phyloP scores from a whole-genome alignment of 352 stramenopile species.

The Phytophthora vignae region DNA sequence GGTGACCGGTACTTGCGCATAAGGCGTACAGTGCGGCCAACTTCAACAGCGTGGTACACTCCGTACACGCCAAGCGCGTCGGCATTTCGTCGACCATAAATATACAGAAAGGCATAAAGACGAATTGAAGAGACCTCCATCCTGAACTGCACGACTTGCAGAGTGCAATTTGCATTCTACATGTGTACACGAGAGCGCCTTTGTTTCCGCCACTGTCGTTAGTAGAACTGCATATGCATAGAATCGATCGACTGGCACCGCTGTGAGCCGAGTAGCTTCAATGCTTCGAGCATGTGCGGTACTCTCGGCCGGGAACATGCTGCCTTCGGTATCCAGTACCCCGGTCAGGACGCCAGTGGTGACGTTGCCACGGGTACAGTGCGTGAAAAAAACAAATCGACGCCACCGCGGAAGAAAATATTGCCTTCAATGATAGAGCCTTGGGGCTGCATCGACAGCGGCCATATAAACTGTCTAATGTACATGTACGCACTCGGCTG shows the following conservation, averaged over 20 bases:
- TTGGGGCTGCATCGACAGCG: too few relatives aligned
- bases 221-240: too few relatives aligned
- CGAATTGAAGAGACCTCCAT: background rate
- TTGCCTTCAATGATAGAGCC: too few relatives aligned
- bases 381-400: too few relatives aligned
- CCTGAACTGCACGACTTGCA: background rate
- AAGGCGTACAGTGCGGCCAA: constrained; percentile 16
- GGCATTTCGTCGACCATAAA: background rate
- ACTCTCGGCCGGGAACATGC: background rate
- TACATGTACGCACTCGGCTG: too few relatives aligned
- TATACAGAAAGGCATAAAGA: background rate
- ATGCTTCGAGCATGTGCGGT: background rate
- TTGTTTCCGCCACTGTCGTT: background rate
- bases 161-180: too few relatives aligned
- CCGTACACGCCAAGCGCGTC: constrained; percentile 25
- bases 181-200: too few relatives aligned
- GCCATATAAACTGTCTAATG: too few relatives aligned
- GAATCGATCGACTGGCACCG: too few relatives aligned
- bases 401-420: background rate
- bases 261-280: background rate
- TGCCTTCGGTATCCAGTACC: background rate
- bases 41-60: constrained; percentile 26
- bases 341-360: background rate
- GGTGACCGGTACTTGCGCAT: constrained; percentile 11
- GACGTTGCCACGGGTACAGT: background rate